These are phyloP conservation scores for Klebsormidium nitens DNA, from an alignment of 139 green algal species.

Conservation along the genomic window DNA sequence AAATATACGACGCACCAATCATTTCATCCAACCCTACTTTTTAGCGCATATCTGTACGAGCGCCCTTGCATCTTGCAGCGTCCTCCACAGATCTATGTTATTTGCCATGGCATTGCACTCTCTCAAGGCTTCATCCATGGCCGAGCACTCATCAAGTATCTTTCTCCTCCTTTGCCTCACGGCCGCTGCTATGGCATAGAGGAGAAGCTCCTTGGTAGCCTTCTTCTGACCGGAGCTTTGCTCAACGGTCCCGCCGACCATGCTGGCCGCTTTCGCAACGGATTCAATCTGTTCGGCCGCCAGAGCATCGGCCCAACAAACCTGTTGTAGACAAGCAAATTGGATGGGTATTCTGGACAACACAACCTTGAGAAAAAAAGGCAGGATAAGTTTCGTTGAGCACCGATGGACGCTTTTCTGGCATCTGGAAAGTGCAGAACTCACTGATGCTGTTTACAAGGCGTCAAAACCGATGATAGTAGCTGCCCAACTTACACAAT, in stretches of 20 bases:
- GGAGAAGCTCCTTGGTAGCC: background rate
- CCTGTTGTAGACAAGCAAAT: background rate
- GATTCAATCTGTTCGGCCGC: background rate
- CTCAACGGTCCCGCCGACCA: background rate
- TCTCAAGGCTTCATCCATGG: conserved; percentile 19
- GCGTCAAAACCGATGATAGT: background rate
- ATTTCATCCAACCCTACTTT: too few species aligned
- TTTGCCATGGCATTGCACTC: conserved; percentile 22
- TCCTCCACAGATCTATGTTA: conserved; percentile 25
- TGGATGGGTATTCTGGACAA: background rate
- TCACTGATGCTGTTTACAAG: background rate
- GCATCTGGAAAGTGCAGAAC: background rate
- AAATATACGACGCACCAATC: too few species aligned
- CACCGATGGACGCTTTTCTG: too few species aligned
- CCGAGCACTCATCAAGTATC: conserved; percentile 12
- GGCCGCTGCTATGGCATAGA: conserved; percentile 19
- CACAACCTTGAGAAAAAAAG: too few species aligned
- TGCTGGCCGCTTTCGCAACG: background rate
- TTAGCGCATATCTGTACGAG: conserved; percentile 1
- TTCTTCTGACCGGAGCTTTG: background rate
- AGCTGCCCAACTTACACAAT: background rate
- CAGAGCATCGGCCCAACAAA: conserved; percentile 29
- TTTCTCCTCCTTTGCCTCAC: background rate
- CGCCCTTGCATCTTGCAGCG: conserved; percentile 4
- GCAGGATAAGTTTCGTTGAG: too few species aligned